Evolutionary conservation across 192 early-diverging fungal species (phyloP), one percentile per base, ranked within the genome.

Genomic region (Linnemannia exigua): DNA sequence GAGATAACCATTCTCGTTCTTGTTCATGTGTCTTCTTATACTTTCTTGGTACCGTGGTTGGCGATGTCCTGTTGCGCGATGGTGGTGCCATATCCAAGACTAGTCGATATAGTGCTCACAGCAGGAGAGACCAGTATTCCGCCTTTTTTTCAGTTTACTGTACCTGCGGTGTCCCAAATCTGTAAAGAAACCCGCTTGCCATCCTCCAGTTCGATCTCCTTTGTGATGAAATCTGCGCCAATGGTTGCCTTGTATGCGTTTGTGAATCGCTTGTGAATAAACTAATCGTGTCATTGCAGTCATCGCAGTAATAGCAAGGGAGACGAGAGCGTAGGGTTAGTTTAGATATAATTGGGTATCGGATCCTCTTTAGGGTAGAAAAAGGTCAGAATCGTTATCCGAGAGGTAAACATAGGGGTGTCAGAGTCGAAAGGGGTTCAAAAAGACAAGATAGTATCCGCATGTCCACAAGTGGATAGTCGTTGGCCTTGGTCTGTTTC

Each of bases 241-340:
- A 99, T 98, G 12, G 98, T 99, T 16, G 98, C 98, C 86, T 98
- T 98, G 92, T 99, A 99, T 84, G 97, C 95, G 81, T 94, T 97
- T 78, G 91, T 96, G 87, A 99, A 99, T 72, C 94, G 93, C 74
- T 94, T 95, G 84, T 97, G 96, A 67, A 99, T 96, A 84, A 95
- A 98, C 91, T 98, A 76, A 33, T 31, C 31, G 25, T 31, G n/a
- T 63, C 28, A 63, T 50, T 20, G 35, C 8, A 31, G 33, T 37
- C 61, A 61, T 38, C 37, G 72, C 16, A 16, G 37, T 33, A 19
- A 44, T 19, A 38, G 6, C 51, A 33, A 44, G 36, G 8, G 37
- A 31, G n/a, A 20, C 54, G 7, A 4, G 58, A 68, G 19, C 25
- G 67, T 19, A 66, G 37, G 31, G 46, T 48, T 48, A 44, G 52